Evolutionary conservation across 192 early-diverging fungal genomes (phyloP).

Genomic region (Oehlia diaphana): DNA sequence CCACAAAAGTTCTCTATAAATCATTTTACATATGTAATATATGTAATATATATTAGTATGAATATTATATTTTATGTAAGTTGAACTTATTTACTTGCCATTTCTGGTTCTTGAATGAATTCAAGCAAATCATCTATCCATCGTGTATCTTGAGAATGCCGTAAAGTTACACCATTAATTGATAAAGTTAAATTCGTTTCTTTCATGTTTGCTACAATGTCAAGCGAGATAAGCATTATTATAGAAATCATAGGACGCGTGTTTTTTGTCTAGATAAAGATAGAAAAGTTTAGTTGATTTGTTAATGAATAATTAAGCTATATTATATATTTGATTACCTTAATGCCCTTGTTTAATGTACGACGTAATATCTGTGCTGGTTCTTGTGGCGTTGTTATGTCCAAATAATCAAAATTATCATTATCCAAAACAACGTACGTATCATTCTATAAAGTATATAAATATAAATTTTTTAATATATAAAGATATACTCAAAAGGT

Average conservation of each 20-base stretch:
- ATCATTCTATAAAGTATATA: conserved; percentile 34
- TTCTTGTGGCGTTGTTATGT: conserved; percentile 34
- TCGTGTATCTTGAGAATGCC: conserved; percentile 38
- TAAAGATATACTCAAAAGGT: background rate
- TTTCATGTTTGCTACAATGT: conserved; percentile 58
- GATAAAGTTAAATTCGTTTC: conserved; percentile 53
- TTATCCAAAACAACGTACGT: conserved; percentile 52
- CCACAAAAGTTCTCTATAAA: conserved; percentile 40
- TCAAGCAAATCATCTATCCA: conserved; percentile 52
- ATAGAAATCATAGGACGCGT: conserved; percentile 60
- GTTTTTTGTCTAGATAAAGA: conserved; percentile 41
- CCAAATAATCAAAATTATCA: conserved; percentile 48
- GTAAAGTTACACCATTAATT: conserved; percentile 46
- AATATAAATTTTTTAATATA: background rate
- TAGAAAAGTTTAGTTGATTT: background rate
- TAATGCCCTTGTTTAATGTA: conserved; percentile 45
- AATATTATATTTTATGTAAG: background rate
- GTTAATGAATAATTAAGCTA: background rate
- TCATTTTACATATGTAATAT: background rate
- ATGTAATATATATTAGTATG: background rate
- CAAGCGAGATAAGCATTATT: conserved; percentile 49
- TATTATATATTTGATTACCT: conserved; percentile 34
- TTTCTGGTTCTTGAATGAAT: conserved; percentile 60
- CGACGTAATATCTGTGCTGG: conserved; percentile 40
- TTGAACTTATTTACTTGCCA: conserved; percentile 32